Evolutionary conservation across 106 monocot species (phyloP).

Genomic region (Hemerocallis citrina): DNA sequence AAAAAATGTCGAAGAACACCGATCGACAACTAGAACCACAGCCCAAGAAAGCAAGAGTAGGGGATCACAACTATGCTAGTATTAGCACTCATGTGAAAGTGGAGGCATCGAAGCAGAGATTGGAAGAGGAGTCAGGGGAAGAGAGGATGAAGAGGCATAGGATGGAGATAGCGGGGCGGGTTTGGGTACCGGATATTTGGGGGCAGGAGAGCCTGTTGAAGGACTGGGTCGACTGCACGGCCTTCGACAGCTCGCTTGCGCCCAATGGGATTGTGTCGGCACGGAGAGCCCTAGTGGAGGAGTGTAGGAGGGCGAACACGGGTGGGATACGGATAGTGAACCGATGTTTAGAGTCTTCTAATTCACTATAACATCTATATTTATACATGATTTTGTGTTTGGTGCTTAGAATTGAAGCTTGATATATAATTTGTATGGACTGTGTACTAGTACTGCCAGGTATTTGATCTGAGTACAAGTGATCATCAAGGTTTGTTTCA

Average conservation of each 20-base stretch:
- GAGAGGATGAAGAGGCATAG: slow-evolving; percentile 35
- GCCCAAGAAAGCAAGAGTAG: not conserved
- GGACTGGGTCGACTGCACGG: slow-evolving; percentile 37
- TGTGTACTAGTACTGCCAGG: no score
- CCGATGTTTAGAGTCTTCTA: no score
- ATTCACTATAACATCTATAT: no score
- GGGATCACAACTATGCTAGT: not conserved
- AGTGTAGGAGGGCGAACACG: slow-evolving; percentile 19
- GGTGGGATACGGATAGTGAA: slow-evolving; percentile 15
- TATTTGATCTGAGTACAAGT: no score
- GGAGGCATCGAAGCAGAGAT: not conserved
- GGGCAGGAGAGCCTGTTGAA: slow-evolving; percentile 33
- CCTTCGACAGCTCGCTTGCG: slow-evolving; percentile 25
- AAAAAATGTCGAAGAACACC: not conserved
- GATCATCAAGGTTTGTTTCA: no score
- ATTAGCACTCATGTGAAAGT: no score
- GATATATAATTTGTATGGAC: no score
- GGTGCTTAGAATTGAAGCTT: no score
- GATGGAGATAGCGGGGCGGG: slow-evolving; percentile 30
- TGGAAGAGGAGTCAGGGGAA: slow-evolving; percentile 1
- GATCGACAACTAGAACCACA: not conserved
- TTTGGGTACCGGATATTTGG: slow-evolving; percentile 46
- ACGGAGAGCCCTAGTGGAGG: slow-evolving; percentile 23
- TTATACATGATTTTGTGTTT: no score
- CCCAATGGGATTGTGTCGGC: slow-evolving; percentile 20